Conservation (phyloP, 352 stramenopile species). For the Phytopythium oedochilum region DNA sequence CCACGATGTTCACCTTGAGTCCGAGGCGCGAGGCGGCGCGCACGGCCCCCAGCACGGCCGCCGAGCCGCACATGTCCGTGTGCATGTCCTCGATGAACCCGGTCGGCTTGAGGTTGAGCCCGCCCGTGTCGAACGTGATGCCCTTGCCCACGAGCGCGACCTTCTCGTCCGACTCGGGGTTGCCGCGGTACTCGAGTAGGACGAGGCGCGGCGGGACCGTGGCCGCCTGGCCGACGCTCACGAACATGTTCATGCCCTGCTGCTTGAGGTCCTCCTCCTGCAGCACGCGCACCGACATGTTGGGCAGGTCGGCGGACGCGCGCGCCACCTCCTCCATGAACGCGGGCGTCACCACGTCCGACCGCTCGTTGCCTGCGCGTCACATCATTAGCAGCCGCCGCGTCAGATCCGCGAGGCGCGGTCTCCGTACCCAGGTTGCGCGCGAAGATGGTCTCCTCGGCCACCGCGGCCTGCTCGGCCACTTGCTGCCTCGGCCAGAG, state of each 20-base stretch:
- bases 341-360: conserved; percentile 67
- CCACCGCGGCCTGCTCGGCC: conserved; percentile 56
- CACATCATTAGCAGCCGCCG: background rate
- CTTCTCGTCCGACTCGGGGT: conserved; percentile 54
- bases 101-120: conserved; percentile 93
- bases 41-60: conserved; percentile 79
- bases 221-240: conserved; percentile 73
- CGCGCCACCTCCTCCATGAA: conserved; percentile 80
- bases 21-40: conserved; percentile 60
- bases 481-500: conserved; percentile 31
- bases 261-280: conserved; percentile 70
- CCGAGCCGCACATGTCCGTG: conserved; percentile 90
- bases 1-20: conserved; percentile 82
- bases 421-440: conserved; percentile 58
- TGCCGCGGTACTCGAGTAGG: conserved; percentile 77
- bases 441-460: conserved; percentile 81
- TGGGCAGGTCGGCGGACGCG: conserved; percentile 61
- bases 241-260: conserved; percentile 85
- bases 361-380: conserved; percentile 75
- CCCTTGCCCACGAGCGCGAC: conserved; percentile 92
- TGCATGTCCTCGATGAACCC: conserved; percentile 91
- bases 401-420: background rate
- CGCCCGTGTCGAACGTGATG: conserved; percentile 94
- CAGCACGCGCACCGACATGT: conserved; percentile 76
- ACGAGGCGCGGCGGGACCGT: conserved; percentile 74